Evolutionary conservation across 192 early-diverging fungal genomes (phyloP).

Genomic region (Coemansia sp.): DNA sequence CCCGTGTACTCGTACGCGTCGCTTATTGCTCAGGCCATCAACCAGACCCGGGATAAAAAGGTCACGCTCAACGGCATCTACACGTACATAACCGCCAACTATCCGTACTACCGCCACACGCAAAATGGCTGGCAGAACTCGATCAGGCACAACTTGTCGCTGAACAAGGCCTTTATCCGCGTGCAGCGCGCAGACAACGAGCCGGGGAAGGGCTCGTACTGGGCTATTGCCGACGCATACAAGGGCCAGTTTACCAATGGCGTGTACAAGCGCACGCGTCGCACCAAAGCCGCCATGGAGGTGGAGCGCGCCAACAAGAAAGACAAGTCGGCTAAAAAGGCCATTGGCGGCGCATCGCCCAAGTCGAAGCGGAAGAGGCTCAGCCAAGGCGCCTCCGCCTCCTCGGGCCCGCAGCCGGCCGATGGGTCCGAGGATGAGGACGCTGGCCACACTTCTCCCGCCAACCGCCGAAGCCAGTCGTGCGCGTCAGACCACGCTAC

Average conservation of each 20-base stretch:
- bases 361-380: conserved; percentile 7
- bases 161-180: conserved; percentile 92
- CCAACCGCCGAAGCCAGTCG: conserved; percentile 12
- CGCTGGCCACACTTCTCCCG: background rate
- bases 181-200: conserved; percentile 82
- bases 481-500: conserved; percentile 5
- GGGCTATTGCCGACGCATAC: conserved; percentile 80
- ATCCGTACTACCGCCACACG: conserved; percentile 85
- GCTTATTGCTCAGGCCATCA: conserved; percentile 90
- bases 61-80: conserved; percentile 91
- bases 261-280: conserved; percentile 67
- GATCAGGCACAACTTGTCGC: conserved; percentile 93
- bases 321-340: background rate
- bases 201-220: conserved; percentile 93
- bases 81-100: conserved; percentile 77
- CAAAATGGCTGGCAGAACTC: conserved; percentile 97
- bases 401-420: background rate
- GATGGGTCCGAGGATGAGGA: background rate
- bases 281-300: conserved; percentile 58
- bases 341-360: background rate
- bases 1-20: conserved; percentile 88
- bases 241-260: conserved; percentile 72
- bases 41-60: conserved; percentile 65
- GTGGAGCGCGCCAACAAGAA: conserved; percentile 34
- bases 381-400: background rate